These are phyloP conservation scores for Fomes fomentarius DNA, from an alignment of 1,284 basidiomycete species.

Conservation along the genomic window DNA sequence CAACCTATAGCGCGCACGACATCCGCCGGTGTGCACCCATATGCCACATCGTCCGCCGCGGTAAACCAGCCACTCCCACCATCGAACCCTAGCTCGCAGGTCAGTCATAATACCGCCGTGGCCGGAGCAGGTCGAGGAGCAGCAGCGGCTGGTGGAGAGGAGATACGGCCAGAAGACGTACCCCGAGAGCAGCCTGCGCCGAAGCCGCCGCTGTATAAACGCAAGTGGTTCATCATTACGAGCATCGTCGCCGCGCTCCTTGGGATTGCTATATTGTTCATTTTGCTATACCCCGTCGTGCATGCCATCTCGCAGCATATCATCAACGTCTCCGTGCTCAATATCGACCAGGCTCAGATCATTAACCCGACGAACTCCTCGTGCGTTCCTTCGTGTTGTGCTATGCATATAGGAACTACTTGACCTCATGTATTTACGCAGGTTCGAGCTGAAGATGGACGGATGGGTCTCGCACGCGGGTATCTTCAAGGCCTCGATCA, in stretches of 20 bases:
- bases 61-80: background rate
- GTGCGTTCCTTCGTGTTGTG: constrained; percentile 40
- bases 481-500: constrained; percentile 58
- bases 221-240: constrained; percentile 51
- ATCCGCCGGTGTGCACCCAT: constrained; percentile 17
- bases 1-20: constrained; percentile 14
- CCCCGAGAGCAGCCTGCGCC: constrained; percentile 10
- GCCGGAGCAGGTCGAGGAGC: background rate
- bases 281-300: constrained; percentile 66
- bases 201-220: constrained; percentile 39
- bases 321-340: constrained; percentile 55
- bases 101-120: background rate
- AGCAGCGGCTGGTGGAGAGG: background rate
- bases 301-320: constrained; percentile 65
- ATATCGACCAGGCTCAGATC: constrained; percentile 55
- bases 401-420: background rate
- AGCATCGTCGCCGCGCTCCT: constrained; percentile 42
- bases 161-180: constrained; percentile 18
- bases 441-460: constrained; percentile 50
- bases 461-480: constrained; percentile 65
- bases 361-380: constrained; percentile 52
- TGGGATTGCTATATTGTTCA: constrained; percentile 63
- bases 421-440: background rate
- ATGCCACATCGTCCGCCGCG: constrained; percentile 13
- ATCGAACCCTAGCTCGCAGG: background rate